Conservation (phyloP, 495 filamentous ascomycete species). For the Penicillium argentinense region DNA sequence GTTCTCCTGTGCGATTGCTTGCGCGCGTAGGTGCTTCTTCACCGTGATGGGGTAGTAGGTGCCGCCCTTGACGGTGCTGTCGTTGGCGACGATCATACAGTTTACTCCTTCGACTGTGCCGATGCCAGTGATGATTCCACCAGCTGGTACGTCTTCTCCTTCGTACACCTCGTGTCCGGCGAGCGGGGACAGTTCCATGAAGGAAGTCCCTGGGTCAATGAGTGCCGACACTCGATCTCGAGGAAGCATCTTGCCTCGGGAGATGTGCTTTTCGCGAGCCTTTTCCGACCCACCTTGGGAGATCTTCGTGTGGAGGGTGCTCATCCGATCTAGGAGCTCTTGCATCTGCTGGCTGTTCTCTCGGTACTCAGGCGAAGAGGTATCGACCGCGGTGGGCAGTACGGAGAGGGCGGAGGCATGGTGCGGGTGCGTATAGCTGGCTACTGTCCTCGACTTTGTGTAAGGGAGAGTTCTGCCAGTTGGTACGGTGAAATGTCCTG, state of each 20-base stretch:
- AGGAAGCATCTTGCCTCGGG: slow-evolving; percentile 89
- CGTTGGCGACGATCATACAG: slow-evolving; percentile 95
- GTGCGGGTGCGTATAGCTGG: slow-evolving; percentile 64
- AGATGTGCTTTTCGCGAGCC: slow-evolving; percentile 84
- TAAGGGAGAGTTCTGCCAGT: slow-evolving; percentile 1
- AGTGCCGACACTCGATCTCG: slow-evolving; percentile 85
- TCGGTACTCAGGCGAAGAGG: slow-evolving; percentile 71
- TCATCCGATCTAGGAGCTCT: slow-evolving; percentile 64
- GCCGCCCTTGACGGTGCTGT: slow-evolving; percentile 98
- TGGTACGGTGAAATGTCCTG: slow-evolving; percentile 6
- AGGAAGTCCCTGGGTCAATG: slow-evolving; percentile 85
- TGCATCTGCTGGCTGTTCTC: slow-evolving; percentile 82
- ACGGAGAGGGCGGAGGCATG: slow-evolving; percentile 76
- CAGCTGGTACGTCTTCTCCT: slow-evolving; percentile 81
- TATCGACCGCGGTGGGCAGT: slow-evolving; percentile 73
- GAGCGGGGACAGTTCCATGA: slow-evolving; percentile 85
- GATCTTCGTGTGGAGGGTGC: slow-evolving; percentile 66
- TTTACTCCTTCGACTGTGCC: slow-evolving; percentile 87
- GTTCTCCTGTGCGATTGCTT: slow-evolving; percentile 89
- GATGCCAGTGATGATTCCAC: slow-evolving; percentile 90
- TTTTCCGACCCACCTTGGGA: slow-evolving; percentile 77
- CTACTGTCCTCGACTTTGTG: slow-evolving; percentile 28
- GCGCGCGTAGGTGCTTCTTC: slow-evolving; percentile 94
- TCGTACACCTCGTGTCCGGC: slow-evolving; percentile 86
- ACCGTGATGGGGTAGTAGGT: slow-evolving; percentile 98